A percentile compares a stretch with the other conserved stretches of the same genome.
Conservation (phyloP, 176 grass and related monocot species). For the Musa beccarii region DNA sequence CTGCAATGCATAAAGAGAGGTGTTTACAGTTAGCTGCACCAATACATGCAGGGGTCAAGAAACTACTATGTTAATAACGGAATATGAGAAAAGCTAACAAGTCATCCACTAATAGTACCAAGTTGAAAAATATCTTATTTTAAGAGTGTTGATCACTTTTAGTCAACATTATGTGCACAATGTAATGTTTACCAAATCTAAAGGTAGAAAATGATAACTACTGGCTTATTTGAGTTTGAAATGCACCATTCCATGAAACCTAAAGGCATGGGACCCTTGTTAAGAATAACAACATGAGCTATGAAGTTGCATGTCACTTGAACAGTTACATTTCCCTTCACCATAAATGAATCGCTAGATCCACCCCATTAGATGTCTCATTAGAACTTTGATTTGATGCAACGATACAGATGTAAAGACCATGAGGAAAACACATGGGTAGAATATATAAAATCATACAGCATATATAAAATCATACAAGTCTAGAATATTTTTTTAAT, state of each 20-base stretch:
- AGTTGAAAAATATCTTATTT: no score
- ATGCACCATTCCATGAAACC: not conserved
- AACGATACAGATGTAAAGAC: not conserved
- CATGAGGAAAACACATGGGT: not conserved
- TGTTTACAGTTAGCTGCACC: conserved; percentile 34
- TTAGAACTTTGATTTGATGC: not conserved
- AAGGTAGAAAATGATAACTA: not conserved
- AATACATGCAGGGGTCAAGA: conserved; percentile 28
- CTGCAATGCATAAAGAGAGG: conserved; percentile 49
- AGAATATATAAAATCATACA: no score
- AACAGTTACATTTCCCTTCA: not conserved
- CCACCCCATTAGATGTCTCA: not conserved
- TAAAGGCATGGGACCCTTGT: not conserved
- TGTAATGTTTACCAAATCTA: no score
- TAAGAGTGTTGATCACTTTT: no score
- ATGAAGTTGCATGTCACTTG: not conserved
- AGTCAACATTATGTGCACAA: no score
- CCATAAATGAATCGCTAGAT: not conserved
- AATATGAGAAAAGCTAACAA: no score
- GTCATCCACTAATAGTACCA: no score
- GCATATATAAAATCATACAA: no score
- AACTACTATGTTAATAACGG: not conserved
- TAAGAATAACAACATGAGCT: no score
- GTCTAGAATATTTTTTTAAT: no score
- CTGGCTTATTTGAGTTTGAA: not conserved